Percentiles rank a stretch among this genome's conserved stretches.
These are phyloP conservation scores for Pulveroboletus ravenelii DNA, from an alignment of 768 basidiomycete genomes.

Conservation along the genomic window DNA sequence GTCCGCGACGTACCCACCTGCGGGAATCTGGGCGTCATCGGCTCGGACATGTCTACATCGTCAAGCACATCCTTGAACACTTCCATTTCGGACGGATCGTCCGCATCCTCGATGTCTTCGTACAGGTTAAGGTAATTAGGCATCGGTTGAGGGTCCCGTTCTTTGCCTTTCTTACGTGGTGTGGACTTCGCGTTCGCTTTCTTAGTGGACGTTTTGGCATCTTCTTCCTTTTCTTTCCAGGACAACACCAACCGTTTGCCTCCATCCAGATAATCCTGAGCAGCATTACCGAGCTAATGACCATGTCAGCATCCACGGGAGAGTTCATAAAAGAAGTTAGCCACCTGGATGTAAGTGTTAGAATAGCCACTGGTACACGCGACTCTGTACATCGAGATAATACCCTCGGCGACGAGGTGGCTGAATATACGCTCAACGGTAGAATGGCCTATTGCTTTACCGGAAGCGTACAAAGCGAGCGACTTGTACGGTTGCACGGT, in stretches of 20 bases:
- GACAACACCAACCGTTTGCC: slow-evolving; percentile 18
- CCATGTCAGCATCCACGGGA: background rate
- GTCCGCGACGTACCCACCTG: slow-evolving; percentile 11
- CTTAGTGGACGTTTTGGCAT: slow-evolving; percentile 4
- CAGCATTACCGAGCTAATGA: slow-evolving; percentile 16
- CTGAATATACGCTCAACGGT: slow-evolving; percentile 65
- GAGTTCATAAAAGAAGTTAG: background rate
- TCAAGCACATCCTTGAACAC: slow-evolving; percentile 11
- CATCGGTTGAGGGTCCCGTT: background rate
- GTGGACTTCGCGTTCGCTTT: slow-evolving; percentile 6
- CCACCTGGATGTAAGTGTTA: slow-evolving; percentile 49
- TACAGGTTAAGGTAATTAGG: slow-evolving; percentile 14
- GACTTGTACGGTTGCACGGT: slow-evolving; percentile 43
- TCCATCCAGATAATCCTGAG: slow-evolving; percentile 19
- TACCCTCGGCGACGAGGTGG: slow-evolving; percentile 46
- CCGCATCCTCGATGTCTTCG: slow-evolving; percentile 28
- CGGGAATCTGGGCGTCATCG: slow-evolving; percentile 6
- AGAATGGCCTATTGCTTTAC: slow-evolving; percentile 44
- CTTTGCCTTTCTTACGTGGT: slow-evolving; percentile 21
- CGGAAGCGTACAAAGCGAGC: slow-evolving; percentile 50
- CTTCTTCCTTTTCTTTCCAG: slow-evolving; percentile 24
- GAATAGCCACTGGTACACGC: slow-evolving; percentile 46
- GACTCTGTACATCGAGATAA: slow-evolving; percentile 45
- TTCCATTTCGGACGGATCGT: slow-evolving; percentile 19
- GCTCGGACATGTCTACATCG: background rate